These are phyloP conservation scores for Reticulascus tulasneorum DNA, from an alignment of 2,329 filamentous ascomycete species.

Conservation along the genomic window DNA sequence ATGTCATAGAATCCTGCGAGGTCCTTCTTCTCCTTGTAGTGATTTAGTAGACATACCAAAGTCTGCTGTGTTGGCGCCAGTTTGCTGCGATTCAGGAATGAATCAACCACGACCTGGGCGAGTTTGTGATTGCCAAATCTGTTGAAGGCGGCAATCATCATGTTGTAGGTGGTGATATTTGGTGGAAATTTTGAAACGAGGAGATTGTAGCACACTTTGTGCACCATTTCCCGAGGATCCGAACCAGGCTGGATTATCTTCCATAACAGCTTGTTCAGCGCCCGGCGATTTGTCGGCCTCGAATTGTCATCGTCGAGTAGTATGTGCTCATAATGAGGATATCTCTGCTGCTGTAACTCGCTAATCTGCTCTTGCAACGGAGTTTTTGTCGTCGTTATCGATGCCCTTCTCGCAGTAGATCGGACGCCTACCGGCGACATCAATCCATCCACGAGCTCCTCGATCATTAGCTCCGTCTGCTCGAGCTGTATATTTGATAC, in stretches of 20 bases:
- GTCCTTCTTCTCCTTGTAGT: conserved; percentile 41
- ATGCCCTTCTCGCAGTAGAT: conserved; percentile 24
- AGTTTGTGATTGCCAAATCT: conserved; percentile 44
- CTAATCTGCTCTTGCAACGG: conserved; percentile 9
- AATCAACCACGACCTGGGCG: conserved; percentile 49
- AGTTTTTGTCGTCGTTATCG: conserved; percentile 15
- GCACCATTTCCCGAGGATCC: conserved; percentile 18
- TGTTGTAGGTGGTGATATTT: conserved; percentile 67
- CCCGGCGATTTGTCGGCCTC: neutral
- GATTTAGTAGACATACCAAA: conserved; percentile 44
- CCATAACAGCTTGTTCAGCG: conserved; percentile 9
- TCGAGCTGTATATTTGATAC: neutral
- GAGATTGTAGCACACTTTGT: conserved; percentile 62
- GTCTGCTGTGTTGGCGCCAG: conserved; percentile 47
- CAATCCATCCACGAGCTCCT: neutral
- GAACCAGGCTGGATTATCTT: neutral
- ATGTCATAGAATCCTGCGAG: conserved; percentile 38
- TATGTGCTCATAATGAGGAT: conserved; percentile 4
- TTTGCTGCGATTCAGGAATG: conserved; percentile 40
- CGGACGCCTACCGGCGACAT: no score
- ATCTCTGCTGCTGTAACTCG: conserved; percentile 1
- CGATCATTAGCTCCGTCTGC: neutral
- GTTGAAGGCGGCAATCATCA: conserved; percentile 63
- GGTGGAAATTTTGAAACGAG: conserved; percentile 58
- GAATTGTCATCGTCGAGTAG: conserved; percentile 1